A percentile compares a stretch with the other conserved stretches of the same genome.
phyloP scores from a whole-genome alignment of 441 rosid genomes.

The Francoa sonchifolia region DNA sequence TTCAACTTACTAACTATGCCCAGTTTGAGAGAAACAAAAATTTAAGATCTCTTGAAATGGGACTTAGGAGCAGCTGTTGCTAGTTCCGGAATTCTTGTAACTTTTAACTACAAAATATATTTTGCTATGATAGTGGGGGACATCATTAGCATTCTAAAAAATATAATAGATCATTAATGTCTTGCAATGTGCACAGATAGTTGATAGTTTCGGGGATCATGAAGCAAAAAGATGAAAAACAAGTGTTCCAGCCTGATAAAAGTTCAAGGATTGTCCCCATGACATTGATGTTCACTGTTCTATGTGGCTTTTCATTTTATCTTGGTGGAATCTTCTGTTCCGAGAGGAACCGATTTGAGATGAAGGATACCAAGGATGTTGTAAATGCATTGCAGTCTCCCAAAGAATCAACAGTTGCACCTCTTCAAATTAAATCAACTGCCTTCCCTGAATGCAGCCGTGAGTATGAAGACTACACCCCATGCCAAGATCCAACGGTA shows the following conservation, averaged over 20 bases:
- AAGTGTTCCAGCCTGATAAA: slow-evolving; percentile 31
- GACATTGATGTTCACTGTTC: slow-evolving; percentile 33
- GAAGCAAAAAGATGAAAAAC: slow-evolving; percentile 83
- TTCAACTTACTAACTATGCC: no score
- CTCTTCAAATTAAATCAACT: slow-evolving; percentile 46
- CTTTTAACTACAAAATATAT: no score
- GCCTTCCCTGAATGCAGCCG: slow-evolving; percentile 67
- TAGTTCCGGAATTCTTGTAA: no score
- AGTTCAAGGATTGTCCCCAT: slow-evolving; percentile 37
- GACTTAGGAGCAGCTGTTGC: no score
- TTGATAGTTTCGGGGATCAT: slow-evolving; percentile 20
- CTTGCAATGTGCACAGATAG: slow-evolving; percentile 19
- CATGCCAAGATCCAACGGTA: slow-evolving; percentile 96
- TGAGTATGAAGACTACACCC: slow-evolving; percentile 87
- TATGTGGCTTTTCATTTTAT: slow-evolving; percentile 78
- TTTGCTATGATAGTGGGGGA: no score
- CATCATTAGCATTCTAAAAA: neutral
- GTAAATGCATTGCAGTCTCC: slow-evolving; percentile 37
- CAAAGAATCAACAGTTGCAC: slow-evolving; percentile 26
- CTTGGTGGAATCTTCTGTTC: slow-evolving; percentile 80
- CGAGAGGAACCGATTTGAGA: slow-evolving; percentile 29
- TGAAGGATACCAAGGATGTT: slow-evolving; percentile 25
- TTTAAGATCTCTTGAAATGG: no score
- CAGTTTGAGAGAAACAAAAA: no score
- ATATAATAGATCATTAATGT: neutral